A percentile compares a stretch with the other conserved stretches of the same genome.
Conservation (phyloP, 495 filamentous ascomycete species). For the Aspergillus ostianus region DNA sequence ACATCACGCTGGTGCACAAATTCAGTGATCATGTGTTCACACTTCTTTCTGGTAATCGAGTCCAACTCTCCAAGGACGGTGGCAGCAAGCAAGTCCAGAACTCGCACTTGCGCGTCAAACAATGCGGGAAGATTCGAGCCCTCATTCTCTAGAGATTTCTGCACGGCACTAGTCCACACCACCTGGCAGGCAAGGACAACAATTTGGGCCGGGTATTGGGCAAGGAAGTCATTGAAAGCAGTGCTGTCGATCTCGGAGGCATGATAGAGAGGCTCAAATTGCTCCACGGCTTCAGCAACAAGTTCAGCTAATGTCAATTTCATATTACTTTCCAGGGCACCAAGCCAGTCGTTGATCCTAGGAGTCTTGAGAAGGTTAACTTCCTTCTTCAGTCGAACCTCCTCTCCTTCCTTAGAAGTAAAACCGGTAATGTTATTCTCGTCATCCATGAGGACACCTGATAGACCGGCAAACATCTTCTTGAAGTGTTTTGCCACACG, state of each 20-base stretch:
- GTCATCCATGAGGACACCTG: slow-evolving; percentile 86
- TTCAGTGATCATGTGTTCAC: slow-evolving; percentile 97
- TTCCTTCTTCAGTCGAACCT: slow-evolving; percentile 80
- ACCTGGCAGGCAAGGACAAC: slow-evolving; percentile 94
- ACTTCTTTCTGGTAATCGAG: slow-evolving; percentile 85
- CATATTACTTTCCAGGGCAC: slow-evolving; percentile 88
- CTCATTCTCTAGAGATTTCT: slow-evolving; percentile 67
- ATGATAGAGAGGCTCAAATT: slow-evolving; percentile 66
- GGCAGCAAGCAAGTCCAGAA: slow-evolving; percentile 78
- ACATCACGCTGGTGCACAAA: slow-evolving; percentile 95
- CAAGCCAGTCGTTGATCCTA: slow-evolving; percentile 97
- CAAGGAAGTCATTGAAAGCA: slow-evolving; percentile 73
- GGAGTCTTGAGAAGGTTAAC: slow-evolving; percentile 91
- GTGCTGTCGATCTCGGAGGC: slow-evolving; percentile 61
- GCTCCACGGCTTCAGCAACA: slow-evolving; percentile 78
- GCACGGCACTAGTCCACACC: slow-evolving; percentile 86
- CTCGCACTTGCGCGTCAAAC: slow-evolving; percentile 71
- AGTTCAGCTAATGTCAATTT: slow-evolving; percentile 89
- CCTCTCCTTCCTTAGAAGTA: slow-evolving; percentile 93
- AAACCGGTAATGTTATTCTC: slow-evolving; percentile 85
- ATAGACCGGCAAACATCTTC: slow-evolving; percentile 99
- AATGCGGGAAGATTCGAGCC: slow-evolving; percentile 64
- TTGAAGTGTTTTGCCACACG: slow-evolving; percentile 97
- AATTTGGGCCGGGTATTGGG: slow-evolving; percentile 84
- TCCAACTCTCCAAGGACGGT: slow-evolving; percentile 92